Conservation (phyloP, 139 green algal genomes). For the Chlorella vulgaris region DNA sequence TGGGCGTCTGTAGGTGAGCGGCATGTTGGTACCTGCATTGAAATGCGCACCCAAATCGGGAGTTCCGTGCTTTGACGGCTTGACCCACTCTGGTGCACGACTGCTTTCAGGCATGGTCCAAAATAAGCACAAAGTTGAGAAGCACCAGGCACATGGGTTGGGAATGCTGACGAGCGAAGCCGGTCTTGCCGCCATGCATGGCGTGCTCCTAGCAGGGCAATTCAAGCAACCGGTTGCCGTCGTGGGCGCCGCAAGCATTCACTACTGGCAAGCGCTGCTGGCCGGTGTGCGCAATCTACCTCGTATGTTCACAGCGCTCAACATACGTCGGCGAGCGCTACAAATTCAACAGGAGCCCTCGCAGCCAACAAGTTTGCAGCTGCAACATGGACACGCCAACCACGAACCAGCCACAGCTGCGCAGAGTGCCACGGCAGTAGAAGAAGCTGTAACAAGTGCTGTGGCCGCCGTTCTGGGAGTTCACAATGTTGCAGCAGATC, state of each 20-base stretch:
- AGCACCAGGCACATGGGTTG: conserved; percentile 27
- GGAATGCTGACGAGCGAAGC: conserved; percentile 42
- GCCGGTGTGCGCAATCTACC: conserved; percentile 5
- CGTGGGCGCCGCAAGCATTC: conserved; percentile 25
- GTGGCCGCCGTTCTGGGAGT: conserved; percentile 15
- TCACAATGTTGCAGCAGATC: not conserved
- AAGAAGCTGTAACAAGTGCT: conserved; percentile 13
- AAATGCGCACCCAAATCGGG: not conserved
- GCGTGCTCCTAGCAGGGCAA: conserved; percentile 17
- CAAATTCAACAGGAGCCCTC: not conserved
- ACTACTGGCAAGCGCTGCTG: conserved; percentile 45
- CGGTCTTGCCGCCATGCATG: conserved; percentile 33
- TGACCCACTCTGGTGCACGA: not conserved
- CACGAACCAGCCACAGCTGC: not conserved
- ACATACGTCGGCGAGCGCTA: too few relatives aligned
- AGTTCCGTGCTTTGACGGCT: not conserved
- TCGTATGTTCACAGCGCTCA: not conserved
- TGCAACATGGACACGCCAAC: not conserved
- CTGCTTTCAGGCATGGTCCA: conserved; percentile 47
- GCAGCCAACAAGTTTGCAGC: not conserved
- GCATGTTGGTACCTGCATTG: not conserved
- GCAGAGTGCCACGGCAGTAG: not conserved
- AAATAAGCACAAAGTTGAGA: conserved; percentile 1
- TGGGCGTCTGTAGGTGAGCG: conserved; percentile 42
- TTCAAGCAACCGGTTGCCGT: not conserved